These are phyloP conservation scores for Ustilago esculenta DNA, from an alignment of 1,284 basidiomycete species.

Conservation along the genomic window DNA sequence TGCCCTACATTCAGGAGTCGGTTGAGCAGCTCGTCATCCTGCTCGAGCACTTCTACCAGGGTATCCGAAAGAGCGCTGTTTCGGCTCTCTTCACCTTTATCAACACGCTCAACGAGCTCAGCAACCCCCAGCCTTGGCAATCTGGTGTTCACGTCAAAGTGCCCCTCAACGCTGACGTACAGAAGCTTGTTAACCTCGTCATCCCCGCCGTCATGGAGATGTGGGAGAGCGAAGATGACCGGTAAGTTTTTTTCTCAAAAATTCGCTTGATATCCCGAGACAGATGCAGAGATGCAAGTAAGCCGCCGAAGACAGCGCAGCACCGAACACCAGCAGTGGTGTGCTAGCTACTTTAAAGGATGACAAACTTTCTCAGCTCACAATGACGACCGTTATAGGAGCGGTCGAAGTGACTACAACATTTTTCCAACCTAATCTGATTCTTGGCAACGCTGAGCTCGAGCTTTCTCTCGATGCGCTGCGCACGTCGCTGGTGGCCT, in stretches of 20 bases:
- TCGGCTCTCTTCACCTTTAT: slow-evolving; percentile 90
- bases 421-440: slow-evolving; percentile 52
- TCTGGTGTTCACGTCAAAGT: slow-evolving; percentile 74
- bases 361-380: slow-evolving; percentile 84
- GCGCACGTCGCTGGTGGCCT: neutral
- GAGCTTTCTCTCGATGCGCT: neutral
- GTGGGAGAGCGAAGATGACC: slow-evolving; percentile 95
- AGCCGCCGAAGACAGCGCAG: neutral
- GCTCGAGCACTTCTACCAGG: slow-evolving; percentile 94
- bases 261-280: neutral
- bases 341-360: slow-evolving; percentile 67
- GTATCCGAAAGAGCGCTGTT: slow-evolving; percentile 92
- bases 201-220: slow-evolving; percentile 83
- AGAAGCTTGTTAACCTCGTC: slow-evolving; percentile 81
- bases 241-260: slow-evolving; percentile 74
- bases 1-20: slow-evolving; percentile 79
- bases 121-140: slow-evolving; percentile 82
- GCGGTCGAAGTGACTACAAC: slow-evolving; percentile 54
- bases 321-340: neutral
- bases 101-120: slow-evolving; percentile 90
- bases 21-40: slow-evolving; percentile 84
- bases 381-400: slow-evolving; percentile 74
- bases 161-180: slow-evolving; percentile 80
- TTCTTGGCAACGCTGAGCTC: slow-evolving; percentile 10
- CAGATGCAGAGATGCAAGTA: slow-evolving; percentile 9